These are phyloP conservation scores for Ceratobasidium papillatum DNA, from an alignment of 1,284 basidiomycete genomes.

Conservation along the genomic window DNA sequence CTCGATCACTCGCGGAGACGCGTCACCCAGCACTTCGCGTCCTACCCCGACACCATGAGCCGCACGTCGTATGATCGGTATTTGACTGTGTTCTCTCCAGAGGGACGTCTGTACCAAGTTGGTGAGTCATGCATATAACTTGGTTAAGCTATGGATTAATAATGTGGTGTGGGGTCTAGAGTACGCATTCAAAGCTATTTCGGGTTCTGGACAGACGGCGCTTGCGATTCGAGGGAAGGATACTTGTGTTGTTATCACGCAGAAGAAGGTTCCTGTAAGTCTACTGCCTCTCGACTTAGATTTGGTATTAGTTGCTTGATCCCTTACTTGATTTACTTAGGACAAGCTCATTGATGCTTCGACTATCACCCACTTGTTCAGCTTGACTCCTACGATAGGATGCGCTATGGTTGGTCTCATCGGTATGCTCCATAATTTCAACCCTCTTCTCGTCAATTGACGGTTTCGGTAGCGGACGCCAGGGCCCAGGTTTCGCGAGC, in stretches of 20 bases:
- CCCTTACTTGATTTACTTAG: conserved; percentile 55
- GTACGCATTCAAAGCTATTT: conserved; percentile 99
- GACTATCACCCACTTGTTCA: conserved; percentile 95
- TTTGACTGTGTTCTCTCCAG: conserved; percentile 93
- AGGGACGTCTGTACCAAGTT: conserved; percentile 96
- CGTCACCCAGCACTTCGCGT: conserved; percentile 33
- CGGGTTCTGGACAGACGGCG: conserved; percentile 93
- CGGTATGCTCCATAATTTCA: conserved; percentile 61
- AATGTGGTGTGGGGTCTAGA: conserved; percentile 70
- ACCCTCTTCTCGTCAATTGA: conserved; percentile 5
- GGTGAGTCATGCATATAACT: conserved; percentile 65
- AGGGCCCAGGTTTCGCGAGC: conserved; percentile 90
- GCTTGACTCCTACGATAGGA: conserved; percentile 95
- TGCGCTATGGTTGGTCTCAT: conserved; percentile 97
- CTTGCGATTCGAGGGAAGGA: conserved; percentile 94
- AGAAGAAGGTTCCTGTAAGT: conserved; percentile 96
- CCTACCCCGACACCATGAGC: conserved; percentile 64
- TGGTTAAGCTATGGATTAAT: conserved; percentile 26
- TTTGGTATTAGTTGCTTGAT: not conserved
- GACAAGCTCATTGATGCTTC: conserved; percentile 97
- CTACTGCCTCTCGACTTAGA: not conserved
- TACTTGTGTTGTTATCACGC: conserved; percentile 93
- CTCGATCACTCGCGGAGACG: conserved; percentile 32
- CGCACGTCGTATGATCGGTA: conserved; percentile 85
- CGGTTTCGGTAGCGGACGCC: conserved; percentile 77